phyloP scores from a whole-genome alignment of 2,329 filamentous ascomycete genomes.

The Aspergillus udagawae region DNA sequence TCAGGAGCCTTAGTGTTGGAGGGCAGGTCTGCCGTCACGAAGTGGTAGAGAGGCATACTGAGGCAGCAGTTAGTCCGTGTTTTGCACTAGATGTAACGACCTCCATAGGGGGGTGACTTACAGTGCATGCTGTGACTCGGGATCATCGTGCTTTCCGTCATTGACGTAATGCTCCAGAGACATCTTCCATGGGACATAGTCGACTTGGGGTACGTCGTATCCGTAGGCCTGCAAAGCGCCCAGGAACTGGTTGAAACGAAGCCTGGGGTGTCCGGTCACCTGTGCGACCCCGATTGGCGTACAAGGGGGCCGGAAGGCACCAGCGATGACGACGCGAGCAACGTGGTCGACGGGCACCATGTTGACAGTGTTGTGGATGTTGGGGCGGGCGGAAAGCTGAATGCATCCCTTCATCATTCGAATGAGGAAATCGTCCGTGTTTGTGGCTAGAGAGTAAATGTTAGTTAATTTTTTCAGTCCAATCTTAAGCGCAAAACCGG shows the following conservation, averaged over 20 bases:
- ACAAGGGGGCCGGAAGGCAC: constrained; percentile 61
- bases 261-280: constrained; percentile 73
- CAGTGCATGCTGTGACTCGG: constrained; percentile 64
- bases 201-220: constrained; percentile 63
- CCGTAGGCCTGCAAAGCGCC: constrained; percentile 67
- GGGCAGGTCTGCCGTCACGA: constrained; percentile 67
- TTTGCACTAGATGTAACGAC: not conserved
- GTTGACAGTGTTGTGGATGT: constrained; percentile 84
- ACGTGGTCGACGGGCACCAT: constrained; percentile 84
- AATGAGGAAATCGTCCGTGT: constrained; percentile 86
- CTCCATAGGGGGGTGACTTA: constrained; percentile 24
- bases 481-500: not conserved
- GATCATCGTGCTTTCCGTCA: constrained; percentile 50
- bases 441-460: constrained; percentile 42
- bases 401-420: constrained; percentile 83
- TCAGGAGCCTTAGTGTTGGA: constrained; percentile 67
- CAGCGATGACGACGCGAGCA: constrained; percentile 71
- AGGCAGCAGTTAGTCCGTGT: constrained; percentile 1
- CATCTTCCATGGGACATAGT: constrained; percentile 66
- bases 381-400: constrained; percentile 68
- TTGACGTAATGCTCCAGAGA: constrained; percentile 66
- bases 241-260: constrained; percentile 76
- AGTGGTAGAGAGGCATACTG: constrained; percentile 67
- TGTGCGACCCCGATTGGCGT: constrained; percentile 62
- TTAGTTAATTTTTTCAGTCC: not conserved